Evolutionary conservation across 768 basidiomycete genomes (phyloP).

Genomic region (Naganishia vishniacii): DNA sequence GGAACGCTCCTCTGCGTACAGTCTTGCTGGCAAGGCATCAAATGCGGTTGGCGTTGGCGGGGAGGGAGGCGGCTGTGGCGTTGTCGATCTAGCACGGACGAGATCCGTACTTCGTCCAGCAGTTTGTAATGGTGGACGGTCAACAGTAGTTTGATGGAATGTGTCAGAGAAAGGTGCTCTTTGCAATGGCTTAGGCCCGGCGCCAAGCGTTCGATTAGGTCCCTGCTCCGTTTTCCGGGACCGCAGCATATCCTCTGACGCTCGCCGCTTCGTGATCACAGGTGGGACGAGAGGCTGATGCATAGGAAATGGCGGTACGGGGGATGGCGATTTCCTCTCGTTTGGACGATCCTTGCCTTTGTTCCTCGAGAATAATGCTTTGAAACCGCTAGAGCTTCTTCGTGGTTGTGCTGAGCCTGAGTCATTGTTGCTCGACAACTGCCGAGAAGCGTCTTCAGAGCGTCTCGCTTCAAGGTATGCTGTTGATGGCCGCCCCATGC

Average conservation of each 20-base stretch:
- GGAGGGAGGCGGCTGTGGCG: constrained; percentile 22
- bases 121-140: neutral
- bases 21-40: constrained; percentile 3
- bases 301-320: neutral
- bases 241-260: constrained; percentile 27
- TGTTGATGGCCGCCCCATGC: constrained; percentile 3
- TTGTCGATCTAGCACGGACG: constrained; percentile 9
- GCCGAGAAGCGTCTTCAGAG: constrained; percentile 19
- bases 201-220: neutral
- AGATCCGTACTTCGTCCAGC: neutral
- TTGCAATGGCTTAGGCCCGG: neutral
- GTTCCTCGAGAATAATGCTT: constrained; percentile 40
- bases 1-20: too few relatives aligned
- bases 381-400: constrained; percentile 43
- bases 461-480: neutral
- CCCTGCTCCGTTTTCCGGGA: constrained; percentile 7
- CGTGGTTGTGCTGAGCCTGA: constrained; percentile 31
- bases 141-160: neutral
- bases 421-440: neutral
- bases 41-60: neutral
- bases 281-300: neutral
- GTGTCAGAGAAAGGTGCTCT: neutral
- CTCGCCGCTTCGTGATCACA: constrained; percentile 14
- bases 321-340: neutral
- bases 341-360: constrained; percentile 22